Conservation (phyloP, 2,329 filamentous ascomycete species). For the Cercospora zeae-maydis region DNA sequence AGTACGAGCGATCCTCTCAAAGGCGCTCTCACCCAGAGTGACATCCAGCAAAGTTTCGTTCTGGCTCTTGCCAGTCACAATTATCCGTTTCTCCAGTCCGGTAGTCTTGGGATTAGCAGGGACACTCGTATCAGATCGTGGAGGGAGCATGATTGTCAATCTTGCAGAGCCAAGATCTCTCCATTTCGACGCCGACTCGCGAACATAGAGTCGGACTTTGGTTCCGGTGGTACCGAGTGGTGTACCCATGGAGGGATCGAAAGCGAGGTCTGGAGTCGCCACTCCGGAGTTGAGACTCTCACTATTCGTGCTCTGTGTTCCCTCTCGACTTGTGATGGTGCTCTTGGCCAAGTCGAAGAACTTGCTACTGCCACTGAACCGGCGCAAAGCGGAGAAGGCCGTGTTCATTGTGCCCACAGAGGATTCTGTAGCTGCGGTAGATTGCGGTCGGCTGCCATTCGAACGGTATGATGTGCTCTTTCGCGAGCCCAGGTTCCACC, state of each 20-base stretch:
- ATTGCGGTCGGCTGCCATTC: conserved; percentile 52
- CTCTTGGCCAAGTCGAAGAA: conserved; percentile 81
- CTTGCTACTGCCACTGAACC: conserved; percentile 66
- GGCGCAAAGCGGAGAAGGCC: conserved; percentile 72
- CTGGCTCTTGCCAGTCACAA: conserved; percentile 69
- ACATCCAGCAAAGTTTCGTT: conserved; percentile 72
- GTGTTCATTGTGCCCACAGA: conserved; percentile 73
- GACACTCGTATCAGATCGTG: conserved; percentile 35
- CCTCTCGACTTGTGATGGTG: conserved; percentile 60
- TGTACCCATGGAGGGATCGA: conserved; percentile 35
- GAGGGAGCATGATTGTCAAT: conserved; percentile 77
- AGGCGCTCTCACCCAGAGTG: conserved; percentile 77
- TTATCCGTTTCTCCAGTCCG: conserved; percentile 74
- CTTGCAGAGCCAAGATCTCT: conserved; percentile 82
- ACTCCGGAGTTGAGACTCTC: conserved; percentile 57
- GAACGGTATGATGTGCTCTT: conserved; percentile 55
- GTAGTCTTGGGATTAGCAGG: conserved; percentile 43
- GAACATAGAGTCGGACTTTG: conserved; percentile 80
- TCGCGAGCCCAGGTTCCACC: conserved; percentile 53
- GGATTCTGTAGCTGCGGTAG: conserved; percentile 64
- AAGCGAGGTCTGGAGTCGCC: conserved; percentile 32
- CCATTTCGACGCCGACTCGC: conserved; percentile 76
- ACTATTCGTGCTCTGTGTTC: conserved; percentile 52
- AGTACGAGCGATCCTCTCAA: conserved; percentile 76
- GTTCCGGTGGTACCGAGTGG: conserved; percentile 71